A percentile compares a stretch with the other conserved stretches of the same genome.
Conservation (phyloP, 1,284 basidiomycete genomes). For the Ustilago hordei region DNA sequence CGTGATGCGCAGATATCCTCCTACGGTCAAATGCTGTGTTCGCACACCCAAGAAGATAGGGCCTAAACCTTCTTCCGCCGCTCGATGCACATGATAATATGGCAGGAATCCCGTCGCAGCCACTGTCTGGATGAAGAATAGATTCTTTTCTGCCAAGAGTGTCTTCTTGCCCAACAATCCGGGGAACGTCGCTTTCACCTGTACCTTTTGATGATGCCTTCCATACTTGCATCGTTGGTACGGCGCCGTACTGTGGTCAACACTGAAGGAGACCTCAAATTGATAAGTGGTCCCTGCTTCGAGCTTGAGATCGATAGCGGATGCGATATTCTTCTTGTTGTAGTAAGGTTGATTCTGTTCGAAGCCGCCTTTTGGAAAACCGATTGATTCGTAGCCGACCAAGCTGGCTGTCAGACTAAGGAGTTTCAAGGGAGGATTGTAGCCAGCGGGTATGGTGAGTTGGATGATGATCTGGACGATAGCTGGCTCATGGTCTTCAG, state of each 20-base stretch:
- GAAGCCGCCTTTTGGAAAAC: conserved; percentile 51
- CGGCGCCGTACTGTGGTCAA: conserved; percentile 51
- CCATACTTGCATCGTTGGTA: conserved; percentile 56
- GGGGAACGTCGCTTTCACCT: conserved; percentile 53
- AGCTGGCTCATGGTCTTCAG: conserved; percentile 43
- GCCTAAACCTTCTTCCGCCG: conserved; percentile 38
- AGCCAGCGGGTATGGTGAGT: conserved; percentile 43
- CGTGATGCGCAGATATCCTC: conserved; percentile 50
- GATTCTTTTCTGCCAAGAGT: conserved; percentile 45
- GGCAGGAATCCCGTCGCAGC: conserved; percentile 36
- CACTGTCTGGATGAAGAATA: conserved; percentile 46
- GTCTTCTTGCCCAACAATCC: conserved; percentile 50
- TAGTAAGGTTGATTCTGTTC: conserved; percentile 56
- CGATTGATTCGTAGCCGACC: conserved; percentile 49
- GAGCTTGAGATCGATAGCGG: conserved; percentile 46
- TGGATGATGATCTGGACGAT: conserved; percentile 45
- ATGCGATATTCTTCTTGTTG: conserved; percentile 46
- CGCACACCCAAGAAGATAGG: conserved; percentile 47
- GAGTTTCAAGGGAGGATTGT: conserved; percentile 42
- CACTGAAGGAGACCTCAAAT: conserved; percentile 45
- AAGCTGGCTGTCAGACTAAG: conserved; percentile 34
- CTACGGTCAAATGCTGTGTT: conserved; percentile 53
- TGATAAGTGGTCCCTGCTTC: conserved; percentile 46
- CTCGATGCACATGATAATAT: conserved; percentile 50
- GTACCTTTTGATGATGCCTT: conserved; percentile 47